phyloP scores from a whole-genome alignment of 768 basidiomycete species.

The Epithele typhae region DNA sequence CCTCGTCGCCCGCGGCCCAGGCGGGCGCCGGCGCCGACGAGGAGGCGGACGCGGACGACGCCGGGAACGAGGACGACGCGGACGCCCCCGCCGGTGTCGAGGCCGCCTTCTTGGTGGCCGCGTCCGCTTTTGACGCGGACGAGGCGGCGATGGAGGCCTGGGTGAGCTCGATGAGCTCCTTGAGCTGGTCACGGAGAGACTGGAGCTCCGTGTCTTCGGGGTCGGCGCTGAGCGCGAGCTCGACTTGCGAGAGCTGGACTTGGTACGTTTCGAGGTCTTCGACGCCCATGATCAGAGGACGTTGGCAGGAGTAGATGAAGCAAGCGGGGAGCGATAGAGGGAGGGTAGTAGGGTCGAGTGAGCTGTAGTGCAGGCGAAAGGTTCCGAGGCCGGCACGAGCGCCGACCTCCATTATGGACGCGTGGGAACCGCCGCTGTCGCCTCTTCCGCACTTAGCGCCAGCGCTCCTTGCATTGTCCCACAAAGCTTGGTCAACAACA shows the following conservation, averaged over 20 bases:
- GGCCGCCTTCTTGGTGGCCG: constrained; percentile 44
- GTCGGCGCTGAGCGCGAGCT: constrained; percentile 71
- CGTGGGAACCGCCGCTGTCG: background rate
- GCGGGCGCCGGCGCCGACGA: constrained; percentile 43
- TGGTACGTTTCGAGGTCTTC: constrained; percentile 87
- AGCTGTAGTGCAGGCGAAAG: too few species aligned
- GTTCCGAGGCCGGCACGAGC: background rate
- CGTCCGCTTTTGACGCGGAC: constrained; percentile 54
- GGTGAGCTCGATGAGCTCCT: constrained; percentile 80
- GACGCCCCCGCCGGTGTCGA: background rate
- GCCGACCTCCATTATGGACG: background rate
- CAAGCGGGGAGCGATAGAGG: background rate
- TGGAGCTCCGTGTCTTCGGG: constrained; percentile 70
- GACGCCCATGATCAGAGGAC: constrained; percentile 40
- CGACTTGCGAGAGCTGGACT: constrained; percentile 86
- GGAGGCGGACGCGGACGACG: constrained; percentile 21
- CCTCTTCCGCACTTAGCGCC: too few species aligned
- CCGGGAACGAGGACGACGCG: background rate
- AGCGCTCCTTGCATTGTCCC: too few species aligned
- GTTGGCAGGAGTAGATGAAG: too few species aligned
- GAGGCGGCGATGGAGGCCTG: constrained; percentile 62
- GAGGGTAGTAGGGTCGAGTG: too few species aligned
- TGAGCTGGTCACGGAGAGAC: constrained; percentile 70
- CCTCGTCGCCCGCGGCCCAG: constrained; percentile 84
- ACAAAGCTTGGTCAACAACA: too few species aligned